These are phyloP conservation scores for Pharus latifolius DNA, from an alignment of 176 grass and related monocot genomes.

Conservation along the genomic window DNA sequence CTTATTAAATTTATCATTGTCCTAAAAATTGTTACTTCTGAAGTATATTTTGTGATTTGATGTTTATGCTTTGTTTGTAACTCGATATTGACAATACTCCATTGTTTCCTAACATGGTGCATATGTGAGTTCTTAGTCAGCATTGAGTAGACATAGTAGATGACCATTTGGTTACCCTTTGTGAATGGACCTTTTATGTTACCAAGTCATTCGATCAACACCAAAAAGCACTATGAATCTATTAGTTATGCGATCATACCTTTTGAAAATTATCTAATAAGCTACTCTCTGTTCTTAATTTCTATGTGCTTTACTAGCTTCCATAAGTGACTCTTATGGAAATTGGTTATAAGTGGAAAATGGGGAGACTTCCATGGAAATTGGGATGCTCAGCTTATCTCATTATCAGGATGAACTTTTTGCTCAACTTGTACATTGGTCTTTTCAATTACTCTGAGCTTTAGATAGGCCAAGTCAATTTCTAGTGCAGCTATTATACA, in stretches of 20 bases:
- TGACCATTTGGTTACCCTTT: constrained; percentile 1
- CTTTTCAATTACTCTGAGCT: too few species aligned
- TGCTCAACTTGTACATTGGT: constrained; percentile 3
- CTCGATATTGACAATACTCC: neutral
- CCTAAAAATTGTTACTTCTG: neutral
- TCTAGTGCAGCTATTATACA: neutral
- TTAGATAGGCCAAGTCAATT: too few species aligned
- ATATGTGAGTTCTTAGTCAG: neutral
- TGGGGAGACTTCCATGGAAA: neutral
- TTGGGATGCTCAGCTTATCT: neutral
- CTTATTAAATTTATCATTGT: neutral
- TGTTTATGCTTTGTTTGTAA: neutral
- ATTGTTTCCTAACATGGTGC: neutral
- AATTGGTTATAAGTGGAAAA: neutral
- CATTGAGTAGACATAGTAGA: constrained; percentile 21
- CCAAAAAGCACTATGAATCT: neutral
- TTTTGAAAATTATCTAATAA: neutral
- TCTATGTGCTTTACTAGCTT: constrained; percentile 12
- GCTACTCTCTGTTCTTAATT: constrained; percentile 1
- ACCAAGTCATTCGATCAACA: neutral
- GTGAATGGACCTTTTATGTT: constrained; percentile 19
- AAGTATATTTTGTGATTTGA: constrained; percentile 3
- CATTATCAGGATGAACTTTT: neutral
- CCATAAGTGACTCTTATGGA: constrained; percentile 3
- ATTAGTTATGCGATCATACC: constrained; percentile 3